These are phyloP conservation scores for Hypholoma fasciculare DNA, from an alignment of 768 basidiomycete species.

Conservation along the genomic window DNA sequence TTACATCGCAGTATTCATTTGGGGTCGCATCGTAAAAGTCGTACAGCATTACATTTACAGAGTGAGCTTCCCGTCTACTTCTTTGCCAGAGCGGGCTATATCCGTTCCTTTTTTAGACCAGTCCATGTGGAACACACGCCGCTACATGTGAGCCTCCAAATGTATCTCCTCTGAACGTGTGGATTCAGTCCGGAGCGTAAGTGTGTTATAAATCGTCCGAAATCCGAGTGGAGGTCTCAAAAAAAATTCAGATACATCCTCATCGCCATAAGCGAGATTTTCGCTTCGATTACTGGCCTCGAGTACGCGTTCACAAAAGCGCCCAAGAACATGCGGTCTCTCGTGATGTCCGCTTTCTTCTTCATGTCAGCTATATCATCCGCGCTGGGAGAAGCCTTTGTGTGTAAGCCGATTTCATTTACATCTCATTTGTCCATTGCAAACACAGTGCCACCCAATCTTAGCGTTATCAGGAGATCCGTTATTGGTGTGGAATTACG, in stretches of 20 bases:
- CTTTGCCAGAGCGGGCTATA: too few species aligned
- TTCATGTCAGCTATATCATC: constrained; percentile 62
- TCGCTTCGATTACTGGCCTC: constrained; percentile 79
- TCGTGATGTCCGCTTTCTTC: constrained; percentile 74
- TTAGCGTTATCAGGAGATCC: constrained; percentile 68
- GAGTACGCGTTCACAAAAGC: constrained; percentile 90
- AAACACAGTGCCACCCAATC: background rate
- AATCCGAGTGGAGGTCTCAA: background rate
- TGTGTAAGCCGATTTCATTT: constrained; percentile 41
- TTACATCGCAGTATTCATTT: background rate
- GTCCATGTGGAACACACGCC: constrained; percentile 52
- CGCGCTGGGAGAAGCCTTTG: constrained; percentile 71
- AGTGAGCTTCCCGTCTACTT: background rate
- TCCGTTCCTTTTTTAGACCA: constrained; percentile 32
- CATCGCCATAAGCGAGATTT: constrained; percentile 73
- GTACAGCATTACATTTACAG: constrained; percentile 75
- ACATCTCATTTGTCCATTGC: background rate
- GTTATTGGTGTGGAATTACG: constrained; percentile 76
- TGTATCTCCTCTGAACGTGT: constrained; percentile 68
- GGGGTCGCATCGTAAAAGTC: constrained; percentile 26
- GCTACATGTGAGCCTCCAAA: constrained; percentile 39
- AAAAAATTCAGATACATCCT: constrained; percentile 50
- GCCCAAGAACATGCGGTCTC: constrained; percentile 83
- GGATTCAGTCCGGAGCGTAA: constrained; percentile 73
- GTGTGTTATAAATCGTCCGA: constrained; percentile 17